Conservation (phyloP, 225 moss, liverwort and hornwort species). For the Ulota crispa region DNA sequence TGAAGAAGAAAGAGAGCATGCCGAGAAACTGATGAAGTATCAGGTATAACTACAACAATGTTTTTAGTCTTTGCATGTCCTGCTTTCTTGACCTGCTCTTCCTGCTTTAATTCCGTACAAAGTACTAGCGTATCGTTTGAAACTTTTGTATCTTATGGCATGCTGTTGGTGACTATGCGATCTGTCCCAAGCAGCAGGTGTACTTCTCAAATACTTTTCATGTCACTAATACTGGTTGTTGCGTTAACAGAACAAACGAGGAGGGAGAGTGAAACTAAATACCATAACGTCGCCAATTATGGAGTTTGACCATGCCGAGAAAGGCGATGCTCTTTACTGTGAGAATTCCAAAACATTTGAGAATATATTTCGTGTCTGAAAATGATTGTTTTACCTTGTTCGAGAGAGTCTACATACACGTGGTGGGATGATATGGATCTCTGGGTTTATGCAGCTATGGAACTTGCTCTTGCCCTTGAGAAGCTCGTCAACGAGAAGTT, state of each 20-base stretch:
- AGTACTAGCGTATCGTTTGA: not conserved
- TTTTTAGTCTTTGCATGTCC: not conserved
- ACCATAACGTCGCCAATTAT: slow-evolving; percentile 62
- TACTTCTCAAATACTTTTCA: not conserved
- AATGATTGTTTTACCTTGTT: not conserved
- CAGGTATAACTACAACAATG: slow-evolving; percentile 47
- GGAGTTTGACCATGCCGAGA: slow-evolving; percentile 82
- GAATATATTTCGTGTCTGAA: not conserved
- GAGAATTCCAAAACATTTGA: not conserved
- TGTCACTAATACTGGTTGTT: not conserved
- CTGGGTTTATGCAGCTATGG: slow-evolving; percentile 68
- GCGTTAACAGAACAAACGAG: slow-evolving; percentile 72
- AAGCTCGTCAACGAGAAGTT: slow-evolving; percentile 93
- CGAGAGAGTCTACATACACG: not conserved
- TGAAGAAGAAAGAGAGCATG: slow-evolving; percentile 82
- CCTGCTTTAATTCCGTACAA: not conserved
- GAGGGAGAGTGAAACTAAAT: slow-evolving; percentile 77
- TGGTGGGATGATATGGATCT: not conserved
- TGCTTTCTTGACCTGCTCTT: not conserved
- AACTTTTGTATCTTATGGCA: not conserved
- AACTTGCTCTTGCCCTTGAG: slow-evolving; percentile 79
- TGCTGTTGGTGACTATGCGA: not conserved
- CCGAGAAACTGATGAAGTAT: slow-evolving; percentile 87
- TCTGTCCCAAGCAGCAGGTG: not conserved
- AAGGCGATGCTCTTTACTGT: slow-evolving; percentile 91